Base-by-base conservation (phyloP, 345 rosid genomes). In the Conringia planisiliqua region DNA sequence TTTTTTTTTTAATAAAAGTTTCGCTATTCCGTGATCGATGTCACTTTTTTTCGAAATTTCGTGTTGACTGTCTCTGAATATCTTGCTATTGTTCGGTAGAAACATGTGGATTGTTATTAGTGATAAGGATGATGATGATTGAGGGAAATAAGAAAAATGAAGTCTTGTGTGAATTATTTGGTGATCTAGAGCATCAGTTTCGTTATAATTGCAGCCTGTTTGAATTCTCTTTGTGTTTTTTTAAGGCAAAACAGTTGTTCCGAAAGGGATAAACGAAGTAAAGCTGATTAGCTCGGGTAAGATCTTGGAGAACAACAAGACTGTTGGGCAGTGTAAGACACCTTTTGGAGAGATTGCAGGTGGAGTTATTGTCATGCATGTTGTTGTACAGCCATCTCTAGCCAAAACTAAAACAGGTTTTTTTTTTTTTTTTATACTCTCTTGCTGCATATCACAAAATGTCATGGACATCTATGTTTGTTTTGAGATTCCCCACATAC, bases 201-300 rank as follows among this genome's bases (percentile, higher is more conserved):
- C 27, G 14, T 39, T 3, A 3, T 4, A 10, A 16, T 46, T 57
- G n/a, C 27, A 35, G 18, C 7, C 3, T 29, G 4, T 52, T 40
- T 24, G 0, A 52, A 63, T 29, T 33, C 39, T 51, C 7, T 9
- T 22, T 50, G 12, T 75, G 20, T 0, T 42, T 42, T 52, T 10
- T 33, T 73, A 5, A 93, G 98, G 97, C 47, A 93, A 93, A 82
- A 84, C 89, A 29, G 62, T 89, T 59, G 75, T 79, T 66, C 98
- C 97, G 6, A 90, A 87, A 75, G 86, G 86, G 11, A 87, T 88
- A 71, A 90, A 79, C 78, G 98, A 93, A 84, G 82, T 93, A 73
- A 93, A 93, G 81, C 77, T 93, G 81, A 93, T 93, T 11, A 85
- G 88, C 81, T 89, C 93, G 0, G 98, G 97, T 29, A 90, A 93